Evolutionary conservation across 345 rosid genomes (phyloP).

Genomic region (Gossypium arboreum): DNA sequence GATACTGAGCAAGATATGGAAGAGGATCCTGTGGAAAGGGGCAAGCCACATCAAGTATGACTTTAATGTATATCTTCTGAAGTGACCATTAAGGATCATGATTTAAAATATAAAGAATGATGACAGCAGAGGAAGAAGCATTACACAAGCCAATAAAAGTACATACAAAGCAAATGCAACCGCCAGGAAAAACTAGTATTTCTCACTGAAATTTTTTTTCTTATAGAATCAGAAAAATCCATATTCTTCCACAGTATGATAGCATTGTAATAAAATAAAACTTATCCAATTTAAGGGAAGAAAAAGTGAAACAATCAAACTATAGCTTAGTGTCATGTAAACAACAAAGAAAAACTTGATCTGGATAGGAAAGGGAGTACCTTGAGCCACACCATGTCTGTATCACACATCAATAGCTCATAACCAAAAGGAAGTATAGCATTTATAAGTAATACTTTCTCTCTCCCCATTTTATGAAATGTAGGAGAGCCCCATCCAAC

Average conservation of each 20-base stretch:
- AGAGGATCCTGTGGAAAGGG: slow-evolving; percentile 68
- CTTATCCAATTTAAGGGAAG: neutral
- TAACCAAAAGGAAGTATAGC: slow-evolving; percentile 76
- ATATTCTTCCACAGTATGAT: neutral
- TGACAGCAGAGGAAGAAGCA: neutral
- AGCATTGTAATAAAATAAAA: neutral
- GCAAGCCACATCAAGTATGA: slow-evolving; percentile 22
- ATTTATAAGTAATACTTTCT: slow-evolving; percentile 85
- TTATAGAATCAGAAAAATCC: neutral
- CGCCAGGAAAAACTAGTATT: neutral
- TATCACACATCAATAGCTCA: slow-evolving; percentile 93
- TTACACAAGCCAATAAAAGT: slow-evolving; percentile 2
- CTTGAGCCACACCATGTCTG: slow-evolving; percentile 99
- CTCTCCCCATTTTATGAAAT: slow-evolving; percentile 99
- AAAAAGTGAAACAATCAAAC: neutral
- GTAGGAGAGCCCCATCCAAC: slow-evolving; percentile 98
- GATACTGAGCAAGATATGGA: slow-evolving; percentile 92
- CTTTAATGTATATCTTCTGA: slow-evolving; percentile 5
- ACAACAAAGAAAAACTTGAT: neutral
- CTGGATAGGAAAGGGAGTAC: slow-evolving; percentile 27
- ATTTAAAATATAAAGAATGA: neutral
- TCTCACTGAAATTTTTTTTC: neutral
- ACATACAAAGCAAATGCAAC: neutral
- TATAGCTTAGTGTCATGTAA: neutral
- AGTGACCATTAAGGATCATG: slow-evolving; percentile 7